These are phyloP conservation scores for Angomonas ambiguus DNA, from an alignment of 208 protist genomes.

Conservation along the genomic window DNA sequence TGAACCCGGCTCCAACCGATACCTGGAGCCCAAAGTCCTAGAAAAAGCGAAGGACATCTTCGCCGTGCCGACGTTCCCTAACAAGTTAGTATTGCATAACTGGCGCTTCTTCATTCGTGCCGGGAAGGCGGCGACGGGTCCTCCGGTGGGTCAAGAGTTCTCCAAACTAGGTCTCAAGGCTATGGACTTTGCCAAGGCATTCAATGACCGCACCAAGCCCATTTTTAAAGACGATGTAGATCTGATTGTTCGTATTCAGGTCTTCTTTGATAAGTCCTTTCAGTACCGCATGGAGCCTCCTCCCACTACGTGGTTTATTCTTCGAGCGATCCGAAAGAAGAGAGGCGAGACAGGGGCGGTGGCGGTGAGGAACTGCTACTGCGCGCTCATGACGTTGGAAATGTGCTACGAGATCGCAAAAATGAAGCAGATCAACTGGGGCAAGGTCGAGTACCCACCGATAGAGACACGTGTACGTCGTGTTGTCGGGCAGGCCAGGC, in stretches of 20 bases:
- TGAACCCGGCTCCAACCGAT: constrained; percentile 66
- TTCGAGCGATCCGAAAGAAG: constrained; percentile 77
- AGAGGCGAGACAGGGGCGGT: constrained; percentile 74
- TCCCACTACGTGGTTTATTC: constrained; percentile 82
- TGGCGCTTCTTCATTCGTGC: constrained; percentile 89
- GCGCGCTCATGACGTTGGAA: constrained; percentile 84
- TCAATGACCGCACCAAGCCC: constrained; percentile 87
- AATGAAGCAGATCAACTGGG: constrained; percentile 83
- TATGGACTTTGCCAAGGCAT: constrained; percentile 89
- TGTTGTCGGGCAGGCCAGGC: constrained; percentile 77
- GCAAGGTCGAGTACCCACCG: constrained; percentile 64
- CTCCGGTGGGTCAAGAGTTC: constrained; percentile 88
- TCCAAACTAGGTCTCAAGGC: constrained; percentile 85
- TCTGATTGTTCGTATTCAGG: constrained; percentile 85
- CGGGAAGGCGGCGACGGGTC: constrained; percentile 83
- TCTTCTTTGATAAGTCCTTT: constrained; percentile 92
- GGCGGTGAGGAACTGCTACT: constrained; percentile 48
- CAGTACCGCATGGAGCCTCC: constrained; percentile 81
- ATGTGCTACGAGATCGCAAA: constrained; percentile 90
- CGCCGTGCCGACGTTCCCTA: constrained; percentile 65
- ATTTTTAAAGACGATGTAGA: constrained; percentile 87
- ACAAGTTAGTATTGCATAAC: constrained; percentile 83
- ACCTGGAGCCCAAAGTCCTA: constrained; percentile 39
- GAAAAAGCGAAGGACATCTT: constrained; percentile 77
- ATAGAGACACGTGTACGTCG: constrained; percentile 84